Evolutionary conservation across 306 rosid species (phyloP).

Genomic region (Alnus glutinosa): DNA sequence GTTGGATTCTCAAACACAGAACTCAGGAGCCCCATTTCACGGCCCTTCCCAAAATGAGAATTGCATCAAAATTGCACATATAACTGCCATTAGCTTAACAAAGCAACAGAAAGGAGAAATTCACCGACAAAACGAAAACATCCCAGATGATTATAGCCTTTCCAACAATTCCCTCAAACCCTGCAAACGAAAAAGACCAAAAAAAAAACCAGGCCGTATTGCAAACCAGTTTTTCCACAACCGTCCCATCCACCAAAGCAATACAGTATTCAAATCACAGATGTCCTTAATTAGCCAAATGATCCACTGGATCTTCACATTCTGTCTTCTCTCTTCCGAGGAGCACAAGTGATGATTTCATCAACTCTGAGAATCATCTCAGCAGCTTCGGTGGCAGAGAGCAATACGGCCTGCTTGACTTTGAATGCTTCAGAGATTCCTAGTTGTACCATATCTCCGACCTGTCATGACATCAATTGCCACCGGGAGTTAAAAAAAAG

Average conservation of each 20-base stretch:
- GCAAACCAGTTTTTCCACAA: neutral
- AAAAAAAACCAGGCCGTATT: neutral
- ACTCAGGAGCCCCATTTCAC: neutral
- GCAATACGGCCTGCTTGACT: constrained; percentile 91
- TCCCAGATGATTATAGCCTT: neutral
- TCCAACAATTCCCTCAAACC: neutral
- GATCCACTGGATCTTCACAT: constrained; percentile 51
- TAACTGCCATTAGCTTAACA: neutral
- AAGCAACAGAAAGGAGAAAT: neutral
- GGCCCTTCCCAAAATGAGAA: neutral
- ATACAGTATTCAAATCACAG: constrained; percentile 10
- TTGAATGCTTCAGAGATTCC: constrained; percentile 89
- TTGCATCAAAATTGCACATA: neutral
- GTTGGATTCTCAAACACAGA: neutral
- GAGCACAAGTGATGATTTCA: constrained; percentile 96
- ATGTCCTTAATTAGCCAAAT: constrained; percentile 7
- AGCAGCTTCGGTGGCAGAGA: constrained; percentile 94
- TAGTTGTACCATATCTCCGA: constrained; percentile 82
- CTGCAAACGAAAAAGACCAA: neutral
- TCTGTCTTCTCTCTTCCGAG: constrained; percentile 89
- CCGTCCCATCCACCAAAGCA: constrained; percentile 3
- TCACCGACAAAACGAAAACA: neutral
- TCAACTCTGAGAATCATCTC: constrained; percentile 99
- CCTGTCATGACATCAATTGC: constrained; percentile 43
- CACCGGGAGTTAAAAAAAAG: neutral